Evolutionary conservation across 1,284 basidiomycete genomes (phyloP).

Genomic region (Pseudozyma thailandica): DNA sequence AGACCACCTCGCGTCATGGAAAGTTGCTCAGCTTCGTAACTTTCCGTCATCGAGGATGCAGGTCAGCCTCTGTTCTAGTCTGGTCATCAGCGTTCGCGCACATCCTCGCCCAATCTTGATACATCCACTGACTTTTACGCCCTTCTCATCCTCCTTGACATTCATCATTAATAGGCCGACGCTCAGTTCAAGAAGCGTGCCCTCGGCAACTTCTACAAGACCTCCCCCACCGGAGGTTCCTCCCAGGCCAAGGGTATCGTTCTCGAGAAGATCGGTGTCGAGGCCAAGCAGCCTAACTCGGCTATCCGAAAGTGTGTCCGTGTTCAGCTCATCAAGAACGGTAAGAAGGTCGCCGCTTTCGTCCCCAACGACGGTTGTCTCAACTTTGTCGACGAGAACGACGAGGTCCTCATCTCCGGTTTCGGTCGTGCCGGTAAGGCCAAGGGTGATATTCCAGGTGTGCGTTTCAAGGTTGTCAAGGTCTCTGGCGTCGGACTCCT

Average conservation of each 20-base stretch:
- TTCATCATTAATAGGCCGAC: slow-evolving; percentile 78
- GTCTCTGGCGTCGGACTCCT: slow-evolving; percentile 95
- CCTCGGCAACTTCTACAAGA: slow-evolving; percentile 99
- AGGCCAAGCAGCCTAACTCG: slow-evolving; percentile 98
- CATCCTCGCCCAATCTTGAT: too few species aligned
- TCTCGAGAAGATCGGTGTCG: slow-evolving; percentile 91
- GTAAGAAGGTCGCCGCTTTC: slow-evolving; percentile 79
- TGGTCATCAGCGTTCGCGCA: too few species aligned
- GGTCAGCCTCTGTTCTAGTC: too few species aligned
- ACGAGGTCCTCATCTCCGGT: slow-evolving; percentile 98
- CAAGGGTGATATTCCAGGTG: slow-evolving; percentile 87
- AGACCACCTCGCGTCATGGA: too few species aligned
- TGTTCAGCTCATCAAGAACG: slow-evolving; percentile 99
- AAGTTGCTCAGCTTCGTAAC: too few species aligned
- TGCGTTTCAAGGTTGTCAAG: slow-evolving; percentile 99
- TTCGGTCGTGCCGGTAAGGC: slow-evolving; percentile 99
- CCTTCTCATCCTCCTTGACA: background rate
- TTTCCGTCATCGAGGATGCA: too few species aligned
- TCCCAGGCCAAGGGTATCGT: slow-evolving; percentile 99
- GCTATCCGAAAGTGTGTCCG: slow-evolving; percentile 99
- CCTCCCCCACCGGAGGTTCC: slow-evolving; percentile 98
- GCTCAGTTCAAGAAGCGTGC: slow-evolving; percentile 99
- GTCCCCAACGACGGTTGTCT: slow-evolving; percentile 92
- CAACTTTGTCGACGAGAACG: slow-evolving; percentile 92
- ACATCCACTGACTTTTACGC: too few species aligned